phyloP scores from a whole-genome alignment of 1,284 basidiomycete species.

The Leccinum pachyderme region DNA sequence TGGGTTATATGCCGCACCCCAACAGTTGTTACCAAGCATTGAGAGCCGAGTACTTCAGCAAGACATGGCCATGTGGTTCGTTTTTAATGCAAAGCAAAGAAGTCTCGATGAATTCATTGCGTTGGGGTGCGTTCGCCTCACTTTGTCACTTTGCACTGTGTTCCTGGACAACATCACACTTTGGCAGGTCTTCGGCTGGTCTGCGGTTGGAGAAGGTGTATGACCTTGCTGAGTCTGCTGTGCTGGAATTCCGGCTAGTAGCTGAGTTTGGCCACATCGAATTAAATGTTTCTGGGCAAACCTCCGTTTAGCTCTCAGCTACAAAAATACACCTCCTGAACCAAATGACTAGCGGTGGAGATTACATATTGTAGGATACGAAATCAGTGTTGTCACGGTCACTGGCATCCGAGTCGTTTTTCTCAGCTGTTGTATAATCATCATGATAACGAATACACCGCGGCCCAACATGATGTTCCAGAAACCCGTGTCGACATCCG shows the following conservation, averaged over 20 bases:
- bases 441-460: no score
- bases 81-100: slow-evolving; percentile 28
- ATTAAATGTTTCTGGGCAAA: no score
- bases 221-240: slow-evolving; percentile 25
- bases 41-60: slow-evolving; percentile 29
- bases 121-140: slow-evolving; percentile 16
- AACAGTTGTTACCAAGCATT: slow-evolving; percentile 32
- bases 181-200: slow-evolving; percentile 17
- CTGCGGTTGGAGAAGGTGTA: slow-evolving; percentile 26
- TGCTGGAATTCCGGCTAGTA: slow-evolving; percentile 29
- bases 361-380: not conserved
- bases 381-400: not conserved
- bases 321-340: no score
- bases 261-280: no score
- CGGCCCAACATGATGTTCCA: no score
- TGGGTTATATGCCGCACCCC: slow-evolving; percentile 21
- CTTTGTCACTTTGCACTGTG: not conserved
- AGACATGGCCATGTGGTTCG: slow-evolving; percentile 31
- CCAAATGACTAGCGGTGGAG: no score
- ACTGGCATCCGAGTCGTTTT: no score
- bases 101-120: slow-evolving; percentile 18
- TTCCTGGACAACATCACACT: not conserved
- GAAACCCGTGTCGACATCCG: no score
- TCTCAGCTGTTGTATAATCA: no score
- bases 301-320: no score